These are phyloP conservation scores for Coemansia furcata DNA, from an alignment of 192 early-diverging fungal genomes.

Conservation along the genomic window DNA sequence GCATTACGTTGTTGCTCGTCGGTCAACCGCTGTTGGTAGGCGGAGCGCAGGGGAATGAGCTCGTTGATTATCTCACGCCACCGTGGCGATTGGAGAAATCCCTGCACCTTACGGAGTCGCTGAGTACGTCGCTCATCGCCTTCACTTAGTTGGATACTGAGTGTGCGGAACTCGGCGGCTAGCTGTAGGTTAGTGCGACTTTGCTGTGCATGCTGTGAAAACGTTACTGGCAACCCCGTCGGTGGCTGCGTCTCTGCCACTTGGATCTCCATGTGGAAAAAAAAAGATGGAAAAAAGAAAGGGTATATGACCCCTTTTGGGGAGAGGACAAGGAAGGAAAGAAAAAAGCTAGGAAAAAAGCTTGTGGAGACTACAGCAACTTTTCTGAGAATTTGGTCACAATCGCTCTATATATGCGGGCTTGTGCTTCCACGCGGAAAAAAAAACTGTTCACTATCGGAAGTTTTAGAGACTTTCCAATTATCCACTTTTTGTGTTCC, in stretches of 20 bases:
- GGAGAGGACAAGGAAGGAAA: neutral
- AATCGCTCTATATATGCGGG: neutral
- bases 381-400: too few relatives aligned
- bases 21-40: constrained; percentile 32
- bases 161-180: constrained; percentile 51
- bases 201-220: neutral
- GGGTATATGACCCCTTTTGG: neutral
- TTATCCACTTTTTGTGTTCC: too few relatives aligned
- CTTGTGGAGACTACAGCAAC: too few relatives aligned
- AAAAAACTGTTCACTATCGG: too few relatives aligned
- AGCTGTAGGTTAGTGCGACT: constrained; percentile 13
- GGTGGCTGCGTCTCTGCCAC: constrained; percentile 1
- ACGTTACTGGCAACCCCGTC: neutral
- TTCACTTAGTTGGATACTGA: constrained; percentile 44
- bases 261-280: constrained; percentile 19
- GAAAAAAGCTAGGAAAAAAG: neutral
- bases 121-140: constrained; percentile 1
- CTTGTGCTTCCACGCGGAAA: too few relatives aligned
- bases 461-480: too few relatives aligned
- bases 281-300: neutral
- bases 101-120: neutral
- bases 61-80: constrained; percentile 33
- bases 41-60: constrained; percentile 30
- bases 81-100: constrained; percentile 11
- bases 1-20: constrained; percentile 22